Evolutionary conservation across 202 grass and related monocot species (phyloP).

Genomic region (Bolboschoenoplectus hybrid): DNA sequence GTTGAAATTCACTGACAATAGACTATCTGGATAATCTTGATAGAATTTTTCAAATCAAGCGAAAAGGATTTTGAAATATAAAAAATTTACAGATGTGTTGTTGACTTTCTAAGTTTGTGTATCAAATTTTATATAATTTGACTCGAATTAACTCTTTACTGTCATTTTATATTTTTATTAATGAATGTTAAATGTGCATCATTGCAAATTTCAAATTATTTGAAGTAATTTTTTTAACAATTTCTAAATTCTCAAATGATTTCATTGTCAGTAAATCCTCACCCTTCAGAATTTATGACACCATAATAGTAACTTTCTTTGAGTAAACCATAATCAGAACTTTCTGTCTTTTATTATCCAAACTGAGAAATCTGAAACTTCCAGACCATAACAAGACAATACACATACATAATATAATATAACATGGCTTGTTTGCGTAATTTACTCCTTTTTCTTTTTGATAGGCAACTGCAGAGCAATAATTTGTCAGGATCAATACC

Average conservation of each 20-base stretch:
- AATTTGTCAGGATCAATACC: slow-evolving; percentile 73
- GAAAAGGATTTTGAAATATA: too few species aligned
- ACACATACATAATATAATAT: neutral
- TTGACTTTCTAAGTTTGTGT: neutral
- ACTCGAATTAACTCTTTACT: neutral
- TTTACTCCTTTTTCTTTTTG: slow-evolving; percentile 22
- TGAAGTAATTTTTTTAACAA: neutral
- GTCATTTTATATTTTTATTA: neutral
- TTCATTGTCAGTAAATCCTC: neutral
- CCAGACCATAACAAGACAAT: neutral
- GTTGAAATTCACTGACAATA: neutral
- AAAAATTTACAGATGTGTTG: too few species aligned
- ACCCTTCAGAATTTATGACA: neutral
- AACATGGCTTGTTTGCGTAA: neutral
- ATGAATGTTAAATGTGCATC: neutral
- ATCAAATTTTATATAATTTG: neutral
- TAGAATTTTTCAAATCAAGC: neutral
- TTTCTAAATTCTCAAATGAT: neutral
- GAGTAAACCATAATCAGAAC: neutral
- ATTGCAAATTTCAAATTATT: neutral
- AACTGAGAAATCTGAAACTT: neutral
- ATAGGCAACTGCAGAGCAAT: slow-evolving; percentile 85
- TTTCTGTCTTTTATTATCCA: neutral
- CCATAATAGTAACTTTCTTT: neutral
- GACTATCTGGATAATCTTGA: neutral